Evolutionary conservation across 2,329 filamentous ascomycete genomes (phyloP), one percentile per base, ranked within the genome.

Genomic region (Aspergillus tubingensis): DNA sequence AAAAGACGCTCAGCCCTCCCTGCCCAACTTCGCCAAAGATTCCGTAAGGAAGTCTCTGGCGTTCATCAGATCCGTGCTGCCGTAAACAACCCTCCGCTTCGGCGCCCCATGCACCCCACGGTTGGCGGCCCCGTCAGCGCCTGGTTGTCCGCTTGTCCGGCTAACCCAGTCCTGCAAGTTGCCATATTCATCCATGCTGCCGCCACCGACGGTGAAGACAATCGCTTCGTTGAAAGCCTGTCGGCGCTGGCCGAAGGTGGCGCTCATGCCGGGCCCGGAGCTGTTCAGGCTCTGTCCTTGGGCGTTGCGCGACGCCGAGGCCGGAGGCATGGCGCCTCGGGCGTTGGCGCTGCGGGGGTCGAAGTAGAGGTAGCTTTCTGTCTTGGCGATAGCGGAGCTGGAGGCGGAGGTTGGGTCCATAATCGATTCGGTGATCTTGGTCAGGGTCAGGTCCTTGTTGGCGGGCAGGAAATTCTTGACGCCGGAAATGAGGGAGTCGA

Each of bases 381-480:
- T 98, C 81, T 96, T 98, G 62, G 92, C 90, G 66, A 99, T 95
- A 25, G 95, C 95, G 25, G 90, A 94, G 5, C 91, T 94, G 3
- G 91, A 92, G 3, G 95, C 94, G 10, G 92, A 87, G 49, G 91
- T 85, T 0, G 95, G 95, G 72, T 99, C 95, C 94, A 99, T 99
- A 70, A 99, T 89, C 1, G 92, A 96, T 76, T 99, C 95, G 43
- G 95, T 94, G 72, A 99, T 97, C 79, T 98, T 98, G 59, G 96
- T 99, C 56, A 99, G 86, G 0, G 95, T 98, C 8, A 98, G 85
- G 73, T 99, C 96, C 69, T 93, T 92, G 79, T 99, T 96, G 13
- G 88, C 91, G 0, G 96, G 95, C n/a, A 99, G 81, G 78, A 99
- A 96, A 78, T 96, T 98, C 80, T 98, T 99, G 72, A 99, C 94